Percentiles rank a stretch among this genome's conserved stretches.
phyloP scores from a whole-genome alignment of 2,329 filamentous ascomycete genomes.

The Leptographium radiaticola region DNA sequence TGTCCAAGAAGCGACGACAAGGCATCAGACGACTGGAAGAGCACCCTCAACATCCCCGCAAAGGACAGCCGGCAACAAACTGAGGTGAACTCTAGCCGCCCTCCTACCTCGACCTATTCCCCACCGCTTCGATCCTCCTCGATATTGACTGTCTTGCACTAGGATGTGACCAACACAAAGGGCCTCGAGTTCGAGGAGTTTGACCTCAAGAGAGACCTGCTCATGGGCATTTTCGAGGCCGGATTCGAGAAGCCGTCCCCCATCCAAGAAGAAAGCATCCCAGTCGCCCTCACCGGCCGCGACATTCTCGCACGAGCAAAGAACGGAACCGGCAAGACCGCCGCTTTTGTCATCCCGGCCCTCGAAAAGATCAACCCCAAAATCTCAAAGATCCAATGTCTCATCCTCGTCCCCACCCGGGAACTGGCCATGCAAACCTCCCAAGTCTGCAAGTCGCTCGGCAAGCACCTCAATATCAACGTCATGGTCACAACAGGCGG shows the following conservation, averaged over 20 bases:
- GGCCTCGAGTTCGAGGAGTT: conserved; percentile 97
- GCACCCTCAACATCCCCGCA: conserved; percentile 54
- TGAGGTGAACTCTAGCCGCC: conserved; percentile 40
- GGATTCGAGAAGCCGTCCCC: conserved; percentile 98
- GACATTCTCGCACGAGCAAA: conserved; percentile 95
- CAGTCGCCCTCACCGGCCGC: conserved; percentile 85
- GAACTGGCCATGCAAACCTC: conserved; percentile 97
- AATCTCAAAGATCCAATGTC: conserved; percentile 86
- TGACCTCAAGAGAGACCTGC: conserved; percentile 80
- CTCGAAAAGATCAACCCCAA: conserved; percentile 96
- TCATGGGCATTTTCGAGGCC: conserved; percentile 99
- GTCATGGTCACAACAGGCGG: conserved; percentile 99
- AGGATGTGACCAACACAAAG: conserved; percentile 98
- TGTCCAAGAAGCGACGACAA: conserved; percentile 29
- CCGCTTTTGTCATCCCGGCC: conserved; percentile 91
- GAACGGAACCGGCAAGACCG: conserved; percentile 97
- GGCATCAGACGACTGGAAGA: conserved; percentile 57
- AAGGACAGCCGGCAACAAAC: conserved; percentile 72
- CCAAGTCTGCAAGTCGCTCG: conserved; percentile 96
- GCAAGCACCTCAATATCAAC: conserved; percentile 93
- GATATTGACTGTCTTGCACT: background rate
- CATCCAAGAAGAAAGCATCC: conserved; percentile 98
- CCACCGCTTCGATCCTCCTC: background rate
- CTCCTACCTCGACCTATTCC: background rate
- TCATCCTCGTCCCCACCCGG: conserved; percentile 92